A percentile compares a stretch with the other conserved stretches of the same genome.
Evolutionary conservation across 2,329 filamentous ascomycete genomes (phyloP).

Genomic region (Aspergillus unguis): DNA sequence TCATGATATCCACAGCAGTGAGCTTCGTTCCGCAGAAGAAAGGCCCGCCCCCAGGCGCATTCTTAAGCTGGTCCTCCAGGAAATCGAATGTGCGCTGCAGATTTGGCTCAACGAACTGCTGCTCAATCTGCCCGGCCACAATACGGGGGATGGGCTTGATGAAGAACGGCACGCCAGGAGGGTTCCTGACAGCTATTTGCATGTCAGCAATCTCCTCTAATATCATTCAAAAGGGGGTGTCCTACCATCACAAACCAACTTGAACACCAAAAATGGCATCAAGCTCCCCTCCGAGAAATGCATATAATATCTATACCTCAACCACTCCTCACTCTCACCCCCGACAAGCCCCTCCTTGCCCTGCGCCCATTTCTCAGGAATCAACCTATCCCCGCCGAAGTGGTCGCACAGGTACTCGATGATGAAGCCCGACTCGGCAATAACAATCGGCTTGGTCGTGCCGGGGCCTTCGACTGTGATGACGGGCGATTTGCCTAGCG

Average conservation of each 20-base stretch:
- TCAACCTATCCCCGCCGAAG: conserved; percentile 49
- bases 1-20: conserved; percentile 47
- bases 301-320: conserved; percentile 66
- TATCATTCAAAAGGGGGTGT: conserved; percentile 2
- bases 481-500: conserved; percentile 82
- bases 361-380: conserved; percentile 50
- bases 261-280: conserved; percentile 67
- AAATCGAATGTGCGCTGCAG: conserved; percentile 43
- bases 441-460: conserved; percentile 52
- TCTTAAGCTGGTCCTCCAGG: conserved; percentile 44
- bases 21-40: conserved; percentile 45
- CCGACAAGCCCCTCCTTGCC: conserved; percentile 55
- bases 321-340: conserved; percentile 58
- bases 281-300: conserved; percentile 83
- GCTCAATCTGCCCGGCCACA: conserved; percentile 49
- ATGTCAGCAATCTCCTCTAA: background rate
- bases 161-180: conserved; percentile 62
- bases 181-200: conserved; percentile 43
- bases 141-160: conserved; percentile 60
- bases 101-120: conserved; percentile 40
- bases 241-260: conserved; percentile 59
- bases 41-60: conserved; percentile 37
- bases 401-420: conserved; percentile 76
- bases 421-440: conserved; percentile 81
- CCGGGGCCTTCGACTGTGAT: conserved; percentile 59